A percentile compares a stretch with the other conserved stretches of the same genome.
Conservation (phyloP, 805 yeast genomes). For the Spathaspora gorwiae region DNA sequence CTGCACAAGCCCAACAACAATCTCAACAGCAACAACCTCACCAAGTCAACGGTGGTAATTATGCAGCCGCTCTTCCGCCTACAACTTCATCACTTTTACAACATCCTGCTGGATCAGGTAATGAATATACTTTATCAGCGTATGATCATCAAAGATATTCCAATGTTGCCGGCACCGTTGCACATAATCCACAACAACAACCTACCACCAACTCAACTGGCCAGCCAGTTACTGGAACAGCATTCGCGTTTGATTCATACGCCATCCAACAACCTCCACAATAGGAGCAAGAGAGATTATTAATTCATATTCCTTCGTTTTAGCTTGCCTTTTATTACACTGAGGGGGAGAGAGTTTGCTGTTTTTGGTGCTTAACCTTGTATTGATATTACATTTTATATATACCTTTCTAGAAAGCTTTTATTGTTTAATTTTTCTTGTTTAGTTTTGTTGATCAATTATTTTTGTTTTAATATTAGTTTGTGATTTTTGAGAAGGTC, state of each 20-base stretch:
- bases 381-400: too few species aligned
- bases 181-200: constrained; percentile 7
- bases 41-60: constrained; percentile 1
- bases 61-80: constrained; percentile 3
- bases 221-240: not conserved
- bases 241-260: not conserved
- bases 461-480: too few species aligned
- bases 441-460: too few species aligned
- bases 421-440: too few species aligned
- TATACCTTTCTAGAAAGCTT: too few species aligned
- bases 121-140: constrained; percentile 1
- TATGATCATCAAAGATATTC: constrained; percentile 6
- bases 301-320: too few species aligned
- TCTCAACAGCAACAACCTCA: constrained; percentile 5
- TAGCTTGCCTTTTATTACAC: too few species aligned
- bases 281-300: not conserved
- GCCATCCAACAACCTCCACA: constrained; percentile 3
- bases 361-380: too few species aligned
- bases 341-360: too few species aligned
- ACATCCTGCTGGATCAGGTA: constrained; percentile 10
- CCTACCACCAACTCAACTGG: not conserved
- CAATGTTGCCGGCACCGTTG: not conserved
- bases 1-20: constrained; percentile 15
- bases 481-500: too few species aligned
- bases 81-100: not conserved